Evolutionary conservation across 306 rosid species (phyloP).

Genomic region (Vicia faba): DNA sequence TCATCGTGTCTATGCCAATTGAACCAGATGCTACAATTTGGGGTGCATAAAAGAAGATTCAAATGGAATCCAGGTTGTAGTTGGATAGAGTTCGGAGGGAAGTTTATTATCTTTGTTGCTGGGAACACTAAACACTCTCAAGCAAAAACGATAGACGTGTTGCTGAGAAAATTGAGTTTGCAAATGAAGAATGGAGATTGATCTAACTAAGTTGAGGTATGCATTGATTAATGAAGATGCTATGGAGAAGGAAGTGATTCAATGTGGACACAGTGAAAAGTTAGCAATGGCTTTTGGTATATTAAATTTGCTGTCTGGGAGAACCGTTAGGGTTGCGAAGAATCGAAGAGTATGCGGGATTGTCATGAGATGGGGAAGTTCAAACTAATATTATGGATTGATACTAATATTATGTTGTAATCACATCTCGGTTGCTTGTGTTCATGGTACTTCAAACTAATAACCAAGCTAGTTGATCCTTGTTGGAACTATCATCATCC

Average conservation of each 20-base stretch:
- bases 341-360: conserved; percentile 42
- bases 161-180: conserved; percentile 48
- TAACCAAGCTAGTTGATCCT: no score
- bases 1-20: conserved; percentile 60
- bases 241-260: conserved; percentile 63
- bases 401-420: no score
- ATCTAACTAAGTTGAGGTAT: conserved; percentile 50
- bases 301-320: conserved; percentile 36
- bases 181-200: conserved; percentile 61
- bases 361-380: conserved; percentile 45
- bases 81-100: conserved; percentile 42
- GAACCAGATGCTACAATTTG: conserved; percentile 67
- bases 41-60: conserved; percentile 46
- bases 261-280: conserved; percentile 72
- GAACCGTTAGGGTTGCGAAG: conserved; percentile 40
- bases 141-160: conserved; percentile 48
- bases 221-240: conserved; percentile 66
- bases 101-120: conserved; percentile 50
- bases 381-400: neutral
- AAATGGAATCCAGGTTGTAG: conserved; percentile 34
- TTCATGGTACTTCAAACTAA: no score
- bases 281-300: conserved; percentile 66
- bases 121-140: conserved; percentile 62
- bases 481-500: no score
- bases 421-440: no score